phyloP scores from a whole-genome alignment of 129 eudicot genomes.

The Pseudognaphalium luteoalbum region DNA sequence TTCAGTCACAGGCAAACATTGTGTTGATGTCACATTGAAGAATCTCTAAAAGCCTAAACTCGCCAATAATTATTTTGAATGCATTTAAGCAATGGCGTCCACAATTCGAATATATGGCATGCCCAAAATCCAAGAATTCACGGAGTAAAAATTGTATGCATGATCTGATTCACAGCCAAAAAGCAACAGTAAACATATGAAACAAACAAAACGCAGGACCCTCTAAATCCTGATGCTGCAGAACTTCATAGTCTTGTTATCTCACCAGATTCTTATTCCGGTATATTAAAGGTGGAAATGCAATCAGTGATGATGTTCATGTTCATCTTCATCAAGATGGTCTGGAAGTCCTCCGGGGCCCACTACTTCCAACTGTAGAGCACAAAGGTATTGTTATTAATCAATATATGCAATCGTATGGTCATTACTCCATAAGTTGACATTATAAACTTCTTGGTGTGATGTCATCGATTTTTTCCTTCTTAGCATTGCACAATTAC shows the following conservation, averaged over 20 bases:
- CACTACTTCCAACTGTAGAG: conserved; percentile 84
- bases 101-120: conserved; percentile 42
- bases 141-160: conserved; percentile 26
- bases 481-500: not conserved
- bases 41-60: conserved; percentile 29
- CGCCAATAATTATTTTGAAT: conserved; percentile 53
- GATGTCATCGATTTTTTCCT: not conserved
- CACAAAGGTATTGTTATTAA: not conserved
- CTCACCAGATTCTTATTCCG: conserved; percentile 68
- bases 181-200: conserved; percentile 30
- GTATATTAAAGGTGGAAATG: conserved; percentile 32
- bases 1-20: not conserved
- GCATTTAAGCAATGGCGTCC: conserved; percentile 41
- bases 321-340: conserved; percentile 59
- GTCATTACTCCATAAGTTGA: not conserved
- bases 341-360: conserved; percentile 97
- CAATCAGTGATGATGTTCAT: conserved; percentile 59
- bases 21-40: conserved; percentile 4
- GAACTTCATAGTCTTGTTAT: conserved; percentile 41
- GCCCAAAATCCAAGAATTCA: conserved; percentile 33
- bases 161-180: conserved; percentile 34
- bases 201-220: conserved; percentile 39
- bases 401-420: not conserved
- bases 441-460: not conserved
- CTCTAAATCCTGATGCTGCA: conserved; percentile 44